Evolutionary conservation across 768 basidiomycete species (phyloP), one percentile per base, ranked within the genome.

Genomic region (Cystofilobasidium bisporidii): DNA sequence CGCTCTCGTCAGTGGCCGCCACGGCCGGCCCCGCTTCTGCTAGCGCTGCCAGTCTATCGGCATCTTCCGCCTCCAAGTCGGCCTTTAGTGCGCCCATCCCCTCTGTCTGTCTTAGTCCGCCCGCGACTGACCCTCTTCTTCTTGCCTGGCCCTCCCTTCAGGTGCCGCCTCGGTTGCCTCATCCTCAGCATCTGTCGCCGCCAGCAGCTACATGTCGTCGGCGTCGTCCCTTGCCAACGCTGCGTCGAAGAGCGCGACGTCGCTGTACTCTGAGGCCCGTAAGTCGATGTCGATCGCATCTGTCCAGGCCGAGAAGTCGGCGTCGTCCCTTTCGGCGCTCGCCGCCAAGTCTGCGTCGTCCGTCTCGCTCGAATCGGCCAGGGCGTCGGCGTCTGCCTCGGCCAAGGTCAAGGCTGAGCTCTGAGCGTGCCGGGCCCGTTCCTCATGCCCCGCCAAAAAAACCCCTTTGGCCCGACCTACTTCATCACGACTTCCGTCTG

Each of bases 21-120:
- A 61, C 69, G 33, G 69, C 61, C 58, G 72, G 73, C 59, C 74
- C 72, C 57, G 71, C 76, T 47, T 74, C 72, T 32, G 77, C 75
- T 40, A 73, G 70, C 50, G 55, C 60, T 32, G 71, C 69, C 10
- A 69, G 69, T 14, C 53, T 62, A 36, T 69, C 71, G 41, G 72
- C 72, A 26, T 63, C 64, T 22, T 64, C 62, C 3, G 73, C 73
- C 22, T 67, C 64, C 71, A 75, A 72, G 69, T 62, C 63, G 15
- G 72, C 71, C 43, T 63, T 50, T 24, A 50, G 48, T 47, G 45
- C 72, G 24, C 67, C 26, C 20, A 30, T 48, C 18, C 58, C 65
- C 20, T 63, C 63, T n/a, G 17, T 28, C 28, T 32, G n/a, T 36
- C 38, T 30, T 18, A 36, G 22, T 74, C 60, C 70, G 70, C 14